Evolutionary conservation across 1,139 yeast species (phyloP).

Genomic region (Candida pseudocylindracea): DNA sequence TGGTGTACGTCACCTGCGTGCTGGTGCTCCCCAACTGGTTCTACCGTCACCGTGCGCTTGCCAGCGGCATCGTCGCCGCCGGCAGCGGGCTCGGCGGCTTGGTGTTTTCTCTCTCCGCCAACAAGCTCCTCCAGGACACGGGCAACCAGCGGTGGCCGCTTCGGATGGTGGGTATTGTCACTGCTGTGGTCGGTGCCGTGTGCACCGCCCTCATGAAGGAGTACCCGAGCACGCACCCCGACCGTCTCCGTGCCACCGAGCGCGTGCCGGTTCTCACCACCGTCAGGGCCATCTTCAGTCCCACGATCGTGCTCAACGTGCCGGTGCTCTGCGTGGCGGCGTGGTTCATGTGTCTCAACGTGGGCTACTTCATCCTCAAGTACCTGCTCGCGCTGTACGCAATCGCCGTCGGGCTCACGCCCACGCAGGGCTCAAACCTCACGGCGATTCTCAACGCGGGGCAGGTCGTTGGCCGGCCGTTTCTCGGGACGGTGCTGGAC

Average conservation of each 20-base stretch:
- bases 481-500: constrained; percentile 36
- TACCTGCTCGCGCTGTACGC: constrained; percentile 44
- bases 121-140: constrained; percentile 20
- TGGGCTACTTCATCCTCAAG: constrained; percentile 36
- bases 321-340: constrained; percentile 17
- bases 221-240: constrained; percentile 4
- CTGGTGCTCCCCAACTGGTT: constrained; percentile 26
- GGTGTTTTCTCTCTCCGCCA: constrained; percentile 24
- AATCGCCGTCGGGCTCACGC: constrained; percentile 29
- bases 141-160: constrained; percentile 49
- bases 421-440: constrained; percentile 30
- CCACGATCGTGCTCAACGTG: constrained; percentile 10
- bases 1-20: constrained; percentile 11
- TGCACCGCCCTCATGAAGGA: constrained; percentile 9
- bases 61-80: constrained; percentile 32
- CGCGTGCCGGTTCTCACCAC: constrained; percentile 6
- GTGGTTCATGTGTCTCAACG: constrained; percentile 33
- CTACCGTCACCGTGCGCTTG: constrained; percentile 27
- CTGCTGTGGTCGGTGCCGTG: constrained; percentile 23
- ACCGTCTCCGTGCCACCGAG: constrained; percentile 8
- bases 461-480: constrained; percentile 45
- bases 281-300: constrained; percentile 9
- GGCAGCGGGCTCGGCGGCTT: constrained; percentile 56
- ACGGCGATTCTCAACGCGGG: constrained; percentile 44
- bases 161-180: constrained; percentile 30